Base-by-base conservation (phyloP, 2,329 filamentous ascomycete genomes). In the Calonectria leucothoes region DNA sequence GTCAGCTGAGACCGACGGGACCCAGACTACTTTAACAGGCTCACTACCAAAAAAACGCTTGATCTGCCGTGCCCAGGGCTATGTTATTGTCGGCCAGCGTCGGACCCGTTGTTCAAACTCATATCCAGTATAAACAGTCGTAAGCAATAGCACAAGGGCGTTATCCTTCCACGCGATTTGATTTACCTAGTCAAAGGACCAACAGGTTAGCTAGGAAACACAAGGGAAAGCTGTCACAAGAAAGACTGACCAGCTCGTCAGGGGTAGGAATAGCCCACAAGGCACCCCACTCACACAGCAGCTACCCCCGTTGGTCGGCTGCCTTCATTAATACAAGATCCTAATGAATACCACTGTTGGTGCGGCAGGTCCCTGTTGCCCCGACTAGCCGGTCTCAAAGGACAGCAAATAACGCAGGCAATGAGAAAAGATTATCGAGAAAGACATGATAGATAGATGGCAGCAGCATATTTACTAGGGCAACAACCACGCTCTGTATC, bases 151-250 rank as follows among this genome's bases (percentile, higher is more conserved):
- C 15, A 77, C 63, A 20, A 76, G 39, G 15, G 55, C n/a, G 39
- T 69, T 77, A 75, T 77, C 74, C 17, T 77, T 75, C 72, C 59
- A 77, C 15, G 57, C 61, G 35, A 77, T 69, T 67, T 76, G 33
- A 35, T 72, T 68, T 17, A 74, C 69, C 72, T 72, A 17, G n/a
- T 14, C 31, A 64, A 29, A 48, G 57, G 57, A 68, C 17, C 69
- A 49, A 74, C 39, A 64, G 39, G 33, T 73, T 74, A 71, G 29
- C 70, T 71, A 66, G 59, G 23, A 51, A 45, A 49, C 35, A 39
- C 29, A 39, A 73, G 23, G 61, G 25, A 66, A 73, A 37, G 11
- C 20, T 42, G 39, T 69, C 37, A 27, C n/a, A 51, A 10, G 25
- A 23, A 17, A 14, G 23, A 31, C 49, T 10, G 67, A 69, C 55